Evolutionary conservation across 2,329 filamentous ascomycete genomes (phyloP).

Genomic region (Fusarium vanettenii): DNA sequence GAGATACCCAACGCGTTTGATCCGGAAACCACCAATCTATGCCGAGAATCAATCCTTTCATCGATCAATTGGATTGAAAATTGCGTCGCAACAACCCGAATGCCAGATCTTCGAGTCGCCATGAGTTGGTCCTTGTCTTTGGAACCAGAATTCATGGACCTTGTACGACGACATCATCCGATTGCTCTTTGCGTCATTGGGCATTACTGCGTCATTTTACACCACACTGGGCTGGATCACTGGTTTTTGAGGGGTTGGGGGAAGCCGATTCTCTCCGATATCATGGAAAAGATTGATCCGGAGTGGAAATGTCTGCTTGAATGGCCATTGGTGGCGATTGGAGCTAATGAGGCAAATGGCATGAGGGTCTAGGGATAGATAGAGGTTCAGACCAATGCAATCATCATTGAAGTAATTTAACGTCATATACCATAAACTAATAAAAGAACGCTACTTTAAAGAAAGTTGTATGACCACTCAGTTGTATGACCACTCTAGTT

Average conservation of each 20-base stretch:
- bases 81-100: neutral
- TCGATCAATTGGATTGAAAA: slow-evolving; percentile 11
- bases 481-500: neutral
- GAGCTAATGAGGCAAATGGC: neutral
- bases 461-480: neutral
- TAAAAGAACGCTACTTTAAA: neutral
- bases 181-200: slow-evolving; percentile 23
- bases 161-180: slow-evolving; percentile 25
- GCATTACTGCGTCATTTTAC: slow-evolving; percentile 29
- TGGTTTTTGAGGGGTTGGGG: slow-evolving; percentile 36
- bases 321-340: slow-evolving; percentile 25
- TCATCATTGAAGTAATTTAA: neutral
- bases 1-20: slow-evolving; percentile 13
- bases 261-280: slow-evolving; percentile 7
- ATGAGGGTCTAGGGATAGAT: neutral
- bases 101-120: slow-evolving; percentile 9
- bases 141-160: slow-evolving; percentile 25
- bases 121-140: slow-evolving; percentile 30
- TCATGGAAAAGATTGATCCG: slow-evolving; percentile 5
- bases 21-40: neutral
- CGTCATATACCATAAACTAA: neutral
- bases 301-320: slow-evolving; percentile 9
- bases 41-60: slow-evolving; percentile 4
- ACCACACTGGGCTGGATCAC: slow-evolving; percentile 6
- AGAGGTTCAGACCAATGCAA: neutral